phyloP scores from a whole-genome alignment of 2,329 filamentous ascomycete species.

The Fusarium oligoseptatum region DNA sequence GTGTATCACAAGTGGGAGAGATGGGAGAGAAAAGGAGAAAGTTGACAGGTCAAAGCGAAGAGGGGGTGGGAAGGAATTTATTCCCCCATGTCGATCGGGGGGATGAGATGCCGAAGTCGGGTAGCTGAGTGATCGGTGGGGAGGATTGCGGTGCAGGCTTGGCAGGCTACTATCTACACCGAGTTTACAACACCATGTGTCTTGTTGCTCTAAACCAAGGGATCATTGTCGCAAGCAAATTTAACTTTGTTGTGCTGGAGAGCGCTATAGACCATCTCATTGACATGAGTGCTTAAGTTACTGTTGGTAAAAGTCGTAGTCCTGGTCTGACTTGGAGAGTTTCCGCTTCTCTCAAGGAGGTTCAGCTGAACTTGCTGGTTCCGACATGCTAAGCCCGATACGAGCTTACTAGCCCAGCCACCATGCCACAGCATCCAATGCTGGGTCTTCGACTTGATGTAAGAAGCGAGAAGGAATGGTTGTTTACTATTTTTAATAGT shows the following conservation, averaged over 20 bases:
- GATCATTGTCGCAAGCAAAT: too few species aligned
- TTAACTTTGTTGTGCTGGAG: too few species aligned
- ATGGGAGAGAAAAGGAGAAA: not conserved
- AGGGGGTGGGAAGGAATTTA: constrained; percentile 21
- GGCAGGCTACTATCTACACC: constrained; percentile 3
- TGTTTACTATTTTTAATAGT: too few species aligned
- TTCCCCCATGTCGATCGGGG: not conserved
- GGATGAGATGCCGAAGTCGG: not conserved
- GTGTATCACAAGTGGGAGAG: not conserved
- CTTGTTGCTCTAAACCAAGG: too few species aligned
- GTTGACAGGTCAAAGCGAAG: not conserved
- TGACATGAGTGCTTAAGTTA: too few species aligned
- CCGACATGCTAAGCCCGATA: not conserved
- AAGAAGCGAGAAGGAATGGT: too few species aligned
- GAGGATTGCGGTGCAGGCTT: constrained; percentile 19
- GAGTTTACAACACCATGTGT: too few species aligned
- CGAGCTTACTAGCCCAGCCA: not conserved
- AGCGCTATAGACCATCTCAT: too few species aligned
- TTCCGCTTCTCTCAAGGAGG: not conserved
- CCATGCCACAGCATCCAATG: not conserved
- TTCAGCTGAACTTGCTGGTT: not conserved
- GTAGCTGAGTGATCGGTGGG: constrained; percentile 16
- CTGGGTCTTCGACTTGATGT: not conserved
- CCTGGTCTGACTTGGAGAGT: not conserved
- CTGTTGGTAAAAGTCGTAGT: too few species aligned